These are phyloP conservation scores for Thelonectria olida DNA, from an alignment of 2,329 filamentous ascomycete species.

Conservation along the genomic window DNA sequence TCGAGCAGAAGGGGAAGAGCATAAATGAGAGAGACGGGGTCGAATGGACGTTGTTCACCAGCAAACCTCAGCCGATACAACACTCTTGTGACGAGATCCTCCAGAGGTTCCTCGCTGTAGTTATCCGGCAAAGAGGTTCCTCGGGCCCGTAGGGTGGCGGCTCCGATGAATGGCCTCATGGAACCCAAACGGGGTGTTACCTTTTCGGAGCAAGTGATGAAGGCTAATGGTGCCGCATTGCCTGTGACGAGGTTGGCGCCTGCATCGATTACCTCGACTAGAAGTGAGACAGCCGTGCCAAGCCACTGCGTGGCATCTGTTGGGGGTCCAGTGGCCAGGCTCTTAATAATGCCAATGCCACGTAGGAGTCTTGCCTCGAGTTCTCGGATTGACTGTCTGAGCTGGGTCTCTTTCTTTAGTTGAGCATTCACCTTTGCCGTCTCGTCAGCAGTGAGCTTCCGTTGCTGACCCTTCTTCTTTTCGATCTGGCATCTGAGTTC, in stretches of 20 bases:
- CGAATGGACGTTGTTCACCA: slow-evolving; percentile 93
- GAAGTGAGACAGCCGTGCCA: slow-evolving; percentile 76
- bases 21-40: slow-evolving; percentile 87
- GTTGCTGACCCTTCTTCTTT: slow-evolving; percentile 90
- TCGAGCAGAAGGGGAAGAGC: slow-evolving; percentile 83
- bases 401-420: slow-evolving; percentile 83
- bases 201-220: slow-evolving; percentile 81
- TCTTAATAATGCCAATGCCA: slow-evolving; percentile 86
- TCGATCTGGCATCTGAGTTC: slow-evolving; percentile 87
- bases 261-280: slow-evolving; percentile 79
- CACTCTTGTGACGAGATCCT: slow-evolving; percentile 85
- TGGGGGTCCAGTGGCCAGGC: slow-evolving; percentile 86
- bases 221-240: slow-evolving; percentile 79
- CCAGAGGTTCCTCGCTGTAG: slow-evolving; percentile 81
- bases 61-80: slow-evolving; percentile 91
- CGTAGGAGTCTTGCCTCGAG: slow-evolving; percentile 78
- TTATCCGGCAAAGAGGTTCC: slow-evolving; percentile 78
- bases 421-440: slow-evolving; percentile 91
- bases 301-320: slow-evolving; percentile 92
- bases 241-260: slow-evolving; percentile 86
- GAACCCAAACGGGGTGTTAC: slow-evolving; percentile 78
- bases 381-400: slow-evolving; percentile 76
- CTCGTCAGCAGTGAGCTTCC: slow-evolving; percentile 91
- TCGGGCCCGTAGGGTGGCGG: slow-evolving; percentile 84
- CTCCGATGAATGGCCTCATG: slow-evolving; percentile 83